Evolutionary conservation across 345 rosid genomes (phyloP).

Genomic region (Brassica cretica): DNA sequence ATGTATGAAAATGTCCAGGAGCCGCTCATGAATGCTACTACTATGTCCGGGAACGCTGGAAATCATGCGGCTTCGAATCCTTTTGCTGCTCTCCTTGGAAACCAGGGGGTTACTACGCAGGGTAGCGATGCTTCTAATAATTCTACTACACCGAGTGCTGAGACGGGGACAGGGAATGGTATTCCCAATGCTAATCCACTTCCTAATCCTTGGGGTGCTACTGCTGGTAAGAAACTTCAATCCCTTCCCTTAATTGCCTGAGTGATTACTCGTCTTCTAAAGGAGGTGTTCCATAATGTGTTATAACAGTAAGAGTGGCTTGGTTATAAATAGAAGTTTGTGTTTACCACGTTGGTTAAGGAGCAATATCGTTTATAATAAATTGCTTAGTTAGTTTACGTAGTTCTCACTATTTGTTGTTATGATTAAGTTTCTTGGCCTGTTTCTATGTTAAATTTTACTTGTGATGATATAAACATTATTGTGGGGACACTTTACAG

Average conservation of each 20-base stretch:
- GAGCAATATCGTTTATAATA: neutral
- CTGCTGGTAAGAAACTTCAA: slow-evolving; percentile 44
- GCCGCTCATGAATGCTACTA: slow-evolving; percentile 75
- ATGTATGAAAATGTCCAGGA: slow-evolving; percentile 92
- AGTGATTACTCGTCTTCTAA: neutral
- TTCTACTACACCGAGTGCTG: slow-evolving; percentile 49
- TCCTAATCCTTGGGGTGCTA: slow-evolving; percentile 79
- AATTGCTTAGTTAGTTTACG: neutral
- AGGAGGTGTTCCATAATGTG: neutral
- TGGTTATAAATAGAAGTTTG: neutral
- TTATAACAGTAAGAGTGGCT: neutral
- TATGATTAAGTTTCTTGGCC: slow-evolving; percentile 4
- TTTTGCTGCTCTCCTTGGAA: slow-evolving; percentile 59
- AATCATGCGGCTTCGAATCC: slow-evolving; percentile 55
- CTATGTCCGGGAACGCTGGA: slow-evolving; percentile 62
- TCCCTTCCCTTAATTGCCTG: slow-evolving; percentile 5
- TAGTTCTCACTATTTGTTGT: neutral
- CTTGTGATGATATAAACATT: neutral
- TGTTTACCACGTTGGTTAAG: neutral
- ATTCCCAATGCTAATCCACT: slow-evolving; percentile 80
- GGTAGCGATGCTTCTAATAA: slow-evolving; percentile 50
- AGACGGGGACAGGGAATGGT: slow-evolving; percentile 49
- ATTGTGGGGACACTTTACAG: slow-evolving; percentile 13
- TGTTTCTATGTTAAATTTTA: neutral
- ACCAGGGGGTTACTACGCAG: slow-evolving; percentile 49